Base-by-base conservation (phyloP, 139 green algal genomes). In the Coelastrella sp. region DNA sequence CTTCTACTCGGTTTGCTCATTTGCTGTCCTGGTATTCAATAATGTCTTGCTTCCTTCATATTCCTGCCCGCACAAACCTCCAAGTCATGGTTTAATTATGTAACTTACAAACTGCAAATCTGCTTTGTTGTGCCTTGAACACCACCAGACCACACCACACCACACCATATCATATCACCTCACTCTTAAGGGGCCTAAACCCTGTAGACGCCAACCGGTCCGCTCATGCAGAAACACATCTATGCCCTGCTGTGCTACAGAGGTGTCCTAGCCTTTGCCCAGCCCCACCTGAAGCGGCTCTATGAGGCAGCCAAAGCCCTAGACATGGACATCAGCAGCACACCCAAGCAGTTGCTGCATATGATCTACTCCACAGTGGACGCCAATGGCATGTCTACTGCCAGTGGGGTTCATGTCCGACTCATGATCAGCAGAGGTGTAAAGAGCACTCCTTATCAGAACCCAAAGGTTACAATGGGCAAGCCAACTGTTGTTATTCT, bases 401-500 rank as follows among this genome's bases (percentile, higher is more conserved):
- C 87, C 7, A 87, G 61, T 22, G 74, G 65, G 6, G 95, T 98
- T 25, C 95, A 98, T 93, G 95, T 98, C 11, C 93, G 96, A 17
- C 92, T 98, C 61, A 95, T 96, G 92, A 91, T 95, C 65, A 72
- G 65, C 35, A 94, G 96, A 0, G 96, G 96, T 3, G 85, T 97
- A 7, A 98, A 98, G 91, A 78, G 93, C 27, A 98, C 96, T 0
- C 96, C 96, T 6, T 97, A 97, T 87, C 96, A 98, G 89, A 95
- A 95, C 94, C 96, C 96, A 0, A 90, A 90, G 24, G 93, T 91
- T 82, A 98, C 95, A 14, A 89, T 98, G 6, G 96, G 96, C 22
- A 75, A 89, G 15, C 93, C 95, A 65, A 98, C 95, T 14, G 94
- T 98, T 59, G 95, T 97, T 0, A 93, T 97, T 27, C 72, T 97